These are phyloP conservation scores for Dioszegia crocea DNA, from an alignment of 768 basidiomycete genomes.

Conservation along the genomic window DNA sequence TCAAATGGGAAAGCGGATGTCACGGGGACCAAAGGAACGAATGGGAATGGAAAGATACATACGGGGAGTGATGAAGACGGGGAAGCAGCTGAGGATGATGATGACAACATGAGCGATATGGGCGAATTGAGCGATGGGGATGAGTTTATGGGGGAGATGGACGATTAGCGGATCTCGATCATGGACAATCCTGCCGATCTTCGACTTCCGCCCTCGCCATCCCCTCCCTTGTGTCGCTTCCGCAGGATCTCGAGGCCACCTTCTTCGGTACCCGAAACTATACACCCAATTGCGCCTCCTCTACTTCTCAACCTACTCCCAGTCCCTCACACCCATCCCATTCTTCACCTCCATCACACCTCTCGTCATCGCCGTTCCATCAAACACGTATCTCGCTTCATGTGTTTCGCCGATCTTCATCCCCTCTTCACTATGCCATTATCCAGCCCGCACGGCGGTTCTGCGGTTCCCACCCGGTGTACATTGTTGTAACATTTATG, in stretches of 20 bases:
- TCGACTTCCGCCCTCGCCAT: not conserved
- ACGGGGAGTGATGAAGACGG: conserved; percentile 17
- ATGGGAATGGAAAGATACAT: conserved; percentile 11
- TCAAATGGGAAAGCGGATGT: not conserved
- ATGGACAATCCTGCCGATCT: not conserved
- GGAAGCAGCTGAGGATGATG: conserved; percentile 62
- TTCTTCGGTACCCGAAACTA: not conserved
- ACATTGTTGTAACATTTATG: conserved; percentile 4
- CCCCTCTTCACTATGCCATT: not conserved
- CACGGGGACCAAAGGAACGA: conserved; percentile 16
- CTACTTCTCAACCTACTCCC: too few species aligned
- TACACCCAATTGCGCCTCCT: too few species aligned
- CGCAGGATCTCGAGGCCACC: too few species aligned
- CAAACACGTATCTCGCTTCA: too few species aligned
- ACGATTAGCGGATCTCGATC: conserved; percentile 26
- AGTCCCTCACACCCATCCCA: too few species aligned
- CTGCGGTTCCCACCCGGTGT: too few species aligned
- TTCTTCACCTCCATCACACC: too few species aligned
- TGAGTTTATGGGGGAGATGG: conserved; percentile 48
- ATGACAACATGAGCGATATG: conserved; percentile 49
- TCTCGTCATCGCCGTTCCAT: too few species aligned
- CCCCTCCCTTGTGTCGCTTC: too few species aligned
- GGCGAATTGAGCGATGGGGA: conserved; percentile 46
- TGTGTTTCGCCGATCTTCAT: too few species aligned
- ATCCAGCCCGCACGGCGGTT: too few species aligned